Conservation (phyloP, 2,329 filamentous ascomycete genomes). For the Stachybotrys chartarum region DNA sequence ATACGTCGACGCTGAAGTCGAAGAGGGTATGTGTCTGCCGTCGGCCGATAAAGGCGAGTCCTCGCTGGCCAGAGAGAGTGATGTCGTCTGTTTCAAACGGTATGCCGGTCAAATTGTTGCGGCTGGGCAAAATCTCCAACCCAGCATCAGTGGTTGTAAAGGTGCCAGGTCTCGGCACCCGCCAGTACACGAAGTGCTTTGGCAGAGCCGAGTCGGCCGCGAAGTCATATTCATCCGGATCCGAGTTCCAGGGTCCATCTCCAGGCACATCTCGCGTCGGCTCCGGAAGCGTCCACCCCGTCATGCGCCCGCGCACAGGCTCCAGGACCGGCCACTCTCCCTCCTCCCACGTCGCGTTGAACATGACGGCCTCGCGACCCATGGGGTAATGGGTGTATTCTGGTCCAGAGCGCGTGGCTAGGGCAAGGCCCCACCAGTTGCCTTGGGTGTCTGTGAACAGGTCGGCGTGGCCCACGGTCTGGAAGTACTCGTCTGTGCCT, state of each 20-base stretch:
- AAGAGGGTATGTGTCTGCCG: constrained; percentile 50
- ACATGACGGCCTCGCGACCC: constrained; percentile 38
- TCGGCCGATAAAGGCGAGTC: constrained; percentile 38
- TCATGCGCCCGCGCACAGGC: constrained; percentile 20
- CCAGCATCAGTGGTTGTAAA: constrained; percentile 28
- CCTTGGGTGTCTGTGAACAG: constrained; percentile 24
- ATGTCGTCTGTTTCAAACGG: background rate
- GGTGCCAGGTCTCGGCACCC: constrained; percentile 30
- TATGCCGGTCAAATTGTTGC: constrained; percentile 11
- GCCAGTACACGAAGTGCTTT: constrained; percentile 38
- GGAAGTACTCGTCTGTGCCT: constrained; percentile 19
- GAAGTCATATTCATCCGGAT: constrained; percentile 19
- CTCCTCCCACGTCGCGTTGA: constrained; percentile 39
- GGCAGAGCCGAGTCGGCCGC: constrained; percentile 27
- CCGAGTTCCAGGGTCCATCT: constrained; percentile 27
- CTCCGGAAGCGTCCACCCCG: constrained; percentile 26
- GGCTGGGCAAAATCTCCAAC: constrained; percentile 11
- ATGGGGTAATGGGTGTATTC: constrained; percentile 28
- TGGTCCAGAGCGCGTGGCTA: constrained; percentile 18
- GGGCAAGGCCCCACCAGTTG: constrained; percentile 39
- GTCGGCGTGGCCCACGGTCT: constrained; percentile 23
- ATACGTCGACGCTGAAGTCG: constrained; percentile 37
- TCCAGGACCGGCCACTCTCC: constrained; percentile 39
- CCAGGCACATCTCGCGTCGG: constrained; percentile 18
- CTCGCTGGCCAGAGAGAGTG: constrained; percentile 5